A percentile compares a stretch with the other conserved stretches of the same genome.
Evolutionary conservation across 2,329 filamentous ascomycete species (phyloP).

Genomic region (Ascochyta fabae): DNA sequence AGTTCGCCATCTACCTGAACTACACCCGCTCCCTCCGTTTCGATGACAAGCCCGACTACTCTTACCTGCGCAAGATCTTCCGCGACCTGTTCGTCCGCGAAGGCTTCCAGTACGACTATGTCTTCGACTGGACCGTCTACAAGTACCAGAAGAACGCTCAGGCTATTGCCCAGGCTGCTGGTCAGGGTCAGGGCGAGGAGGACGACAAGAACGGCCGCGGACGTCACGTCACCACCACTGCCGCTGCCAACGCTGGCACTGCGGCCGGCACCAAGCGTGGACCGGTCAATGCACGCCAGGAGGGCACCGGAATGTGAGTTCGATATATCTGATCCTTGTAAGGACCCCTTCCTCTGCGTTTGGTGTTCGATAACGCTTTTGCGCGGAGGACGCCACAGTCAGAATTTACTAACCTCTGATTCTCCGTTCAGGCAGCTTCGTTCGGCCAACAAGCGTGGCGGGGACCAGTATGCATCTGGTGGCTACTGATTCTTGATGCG

Average conservation of each 20-base stretch:
- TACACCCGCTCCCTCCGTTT: conserved; percentile 98
- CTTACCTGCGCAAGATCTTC: conserved; percentile 99
- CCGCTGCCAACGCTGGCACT: conserved; percentile 68
- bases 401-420: conserved; percentile 55
- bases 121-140: conserved; percentile 99
- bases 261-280: conserved; percentile 70
- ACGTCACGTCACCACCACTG: conserved; percentile 64
- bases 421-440: conserved; percentile 57
- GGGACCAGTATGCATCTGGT: conserved; percentile 55
- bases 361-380: conserved; percentile 78
- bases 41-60: conserved; percentile 99
- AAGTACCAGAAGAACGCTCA: conserved; percentile 99
- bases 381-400: conserved; percentile 66
- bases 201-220: conserved; percentile 76
- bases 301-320: conserved; percentile 97
- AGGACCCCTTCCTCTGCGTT: conserved; percentile 87
- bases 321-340: conserved; percentile 79
- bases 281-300: conserved; percentile 78
- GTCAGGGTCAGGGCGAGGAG: conserved; percentile 69
- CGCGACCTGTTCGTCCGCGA: conserved; percentile 98
- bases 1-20: conserved; percentile 99
- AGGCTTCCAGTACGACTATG: conserved; percentile 99
- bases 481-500: conserved; percentile 56
- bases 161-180: conserved; percentile 84
- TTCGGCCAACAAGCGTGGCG: conserved; percentile 59